phyloP scores from a whole-genome alignment of 2,329 filamentous ascomycete genomes.

The Penicillium glabrum region DNA sequence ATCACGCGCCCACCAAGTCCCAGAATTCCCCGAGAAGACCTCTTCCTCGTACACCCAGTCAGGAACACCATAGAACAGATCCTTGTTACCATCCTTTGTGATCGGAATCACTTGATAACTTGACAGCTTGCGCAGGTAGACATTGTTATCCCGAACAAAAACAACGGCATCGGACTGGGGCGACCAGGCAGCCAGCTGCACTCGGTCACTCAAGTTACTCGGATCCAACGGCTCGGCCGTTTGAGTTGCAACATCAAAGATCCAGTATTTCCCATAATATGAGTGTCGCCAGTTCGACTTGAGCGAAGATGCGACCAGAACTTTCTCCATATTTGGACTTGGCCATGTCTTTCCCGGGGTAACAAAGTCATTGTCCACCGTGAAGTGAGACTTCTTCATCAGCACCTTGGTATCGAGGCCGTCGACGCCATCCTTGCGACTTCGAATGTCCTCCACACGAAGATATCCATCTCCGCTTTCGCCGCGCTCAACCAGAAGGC shows the following conservation, averaged over 20 bases:
- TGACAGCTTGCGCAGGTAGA: conserved; percentile 72
- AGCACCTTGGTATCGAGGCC: conserved; percentile 63
- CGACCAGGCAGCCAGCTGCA: conserved; percentile 89
- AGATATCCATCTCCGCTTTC: conserved; percentile 68
- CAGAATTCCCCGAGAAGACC: conserved; percentile 75
- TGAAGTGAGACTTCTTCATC: conserved; percentile 69
- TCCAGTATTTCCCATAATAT: conserved; percentile 81
- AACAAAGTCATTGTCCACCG: conserved; percentile 57
- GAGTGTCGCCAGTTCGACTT: conserved; percentile 88
- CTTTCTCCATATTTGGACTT: conserved; percentile 80
- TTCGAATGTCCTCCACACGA: conserved; percentile 81
- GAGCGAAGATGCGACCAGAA: conserved; percentile 73
- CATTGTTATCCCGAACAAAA: conserved; percentile 89
- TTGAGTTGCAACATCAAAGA: conserved; percentile 85
- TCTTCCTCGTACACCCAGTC: conserved; percentile 97
- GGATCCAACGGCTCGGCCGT: conserved; percentile 75
- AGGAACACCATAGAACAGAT: conserved; percentile 93
- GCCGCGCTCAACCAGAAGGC: conserved; percentile 72
- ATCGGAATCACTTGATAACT: conserved; percentile 66
- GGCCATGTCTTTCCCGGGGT: conserved; percentile 66
- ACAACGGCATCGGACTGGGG: conserved; percentile 81
- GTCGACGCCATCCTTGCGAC: conserved; percentile 47
- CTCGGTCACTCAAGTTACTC: conserved; percentile 59
- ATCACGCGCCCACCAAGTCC: conserved; percentile 93
- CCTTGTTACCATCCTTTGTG: conserved; percentile 79